Evolutionary conservation across 208 protist species (phyloP).

Genomic region (Leishmania martiniquensis): DNA sequence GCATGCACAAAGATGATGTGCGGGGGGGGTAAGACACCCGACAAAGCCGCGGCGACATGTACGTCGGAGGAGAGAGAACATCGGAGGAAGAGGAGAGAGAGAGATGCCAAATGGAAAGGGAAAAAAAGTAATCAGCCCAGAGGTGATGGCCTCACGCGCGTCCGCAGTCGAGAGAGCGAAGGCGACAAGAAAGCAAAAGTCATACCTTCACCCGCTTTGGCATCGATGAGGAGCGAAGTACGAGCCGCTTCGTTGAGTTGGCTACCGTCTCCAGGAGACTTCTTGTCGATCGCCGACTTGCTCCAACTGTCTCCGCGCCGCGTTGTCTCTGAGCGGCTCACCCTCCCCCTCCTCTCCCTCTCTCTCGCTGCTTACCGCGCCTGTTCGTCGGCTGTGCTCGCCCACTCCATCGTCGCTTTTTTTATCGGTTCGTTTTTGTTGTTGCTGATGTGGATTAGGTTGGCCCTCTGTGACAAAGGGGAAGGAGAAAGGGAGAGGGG

Average conservation of each 20-base stretch:
- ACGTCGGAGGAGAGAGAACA: not conserved
- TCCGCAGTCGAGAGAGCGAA: not conserved
- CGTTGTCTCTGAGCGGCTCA: not conserved
- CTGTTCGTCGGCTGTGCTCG: too few species aligned
- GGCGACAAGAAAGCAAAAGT: not conserved
- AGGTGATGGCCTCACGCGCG: not conserved
- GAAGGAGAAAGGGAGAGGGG: too few species aligned
- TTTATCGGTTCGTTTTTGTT: not conserved
- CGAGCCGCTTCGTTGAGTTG: not conserved
- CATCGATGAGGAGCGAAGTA: not conserved
- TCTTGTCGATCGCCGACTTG: not conserved
- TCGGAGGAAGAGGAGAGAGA: not conserved
- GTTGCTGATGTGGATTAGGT: too few species aligned
- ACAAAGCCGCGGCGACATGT: not conserved
- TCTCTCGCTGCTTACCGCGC: too few species aligned
- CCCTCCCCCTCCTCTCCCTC: not conserved
- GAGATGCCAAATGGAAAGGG: not conserved
- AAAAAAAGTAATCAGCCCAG: not conserved
- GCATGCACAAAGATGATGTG: not conserved
- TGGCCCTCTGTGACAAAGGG: too few species aligned
- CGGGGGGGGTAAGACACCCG: not conserved
- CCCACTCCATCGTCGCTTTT: too few species aligned
- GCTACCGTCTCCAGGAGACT: not conserved
- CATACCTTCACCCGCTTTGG: not conserved
- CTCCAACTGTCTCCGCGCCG: not conserved